These are phyloP conservation scores for Leccinum arenicola DNA, from an alignment of 768 basidiomycete genomes.

Conservation along the genomic window DNA sequence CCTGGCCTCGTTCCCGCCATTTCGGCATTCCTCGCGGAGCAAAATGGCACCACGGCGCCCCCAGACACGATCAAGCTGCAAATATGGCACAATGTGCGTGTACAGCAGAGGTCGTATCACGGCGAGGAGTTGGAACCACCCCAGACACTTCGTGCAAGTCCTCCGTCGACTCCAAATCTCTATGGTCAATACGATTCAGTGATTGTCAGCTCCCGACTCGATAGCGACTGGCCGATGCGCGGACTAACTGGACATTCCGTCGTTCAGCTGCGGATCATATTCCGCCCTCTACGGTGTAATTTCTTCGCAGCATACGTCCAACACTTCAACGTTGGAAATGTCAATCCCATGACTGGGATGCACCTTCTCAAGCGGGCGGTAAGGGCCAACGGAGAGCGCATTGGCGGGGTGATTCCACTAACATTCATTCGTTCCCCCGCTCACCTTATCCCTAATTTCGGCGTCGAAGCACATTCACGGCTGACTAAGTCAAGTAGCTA, in stretches of 20 bases:
- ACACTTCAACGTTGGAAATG: neutral
- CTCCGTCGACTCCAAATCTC: neutral
- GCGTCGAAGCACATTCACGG: neutral
- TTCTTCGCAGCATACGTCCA: neutral
- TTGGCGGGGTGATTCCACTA: neutral
- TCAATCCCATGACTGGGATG: neutral
- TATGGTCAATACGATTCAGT: neutral
- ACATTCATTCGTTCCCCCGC: neutral
- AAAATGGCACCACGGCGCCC: neutral
- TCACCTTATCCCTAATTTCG: neutral
- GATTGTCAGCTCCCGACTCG: neutral
- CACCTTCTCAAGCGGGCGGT: neutral
- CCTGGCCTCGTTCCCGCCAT: neutral
- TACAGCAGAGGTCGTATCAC: neutral
- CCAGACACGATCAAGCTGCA: neutral
- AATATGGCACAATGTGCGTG: neutral
- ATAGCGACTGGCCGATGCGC: neutral
- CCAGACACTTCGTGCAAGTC: neutral
- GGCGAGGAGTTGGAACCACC: neutral
- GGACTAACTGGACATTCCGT: neutral
- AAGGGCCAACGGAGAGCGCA: neutral
- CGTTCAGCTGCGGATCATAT: neutral
- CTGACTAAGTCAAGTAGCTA: neutral
- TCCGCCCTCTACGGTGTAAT: neutral
- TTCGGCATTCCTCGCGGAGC: neutral